Base-by-base conservation (phyloP, 1,284 basidiomycete species). In the Rhodotorula sp. region DNA sequence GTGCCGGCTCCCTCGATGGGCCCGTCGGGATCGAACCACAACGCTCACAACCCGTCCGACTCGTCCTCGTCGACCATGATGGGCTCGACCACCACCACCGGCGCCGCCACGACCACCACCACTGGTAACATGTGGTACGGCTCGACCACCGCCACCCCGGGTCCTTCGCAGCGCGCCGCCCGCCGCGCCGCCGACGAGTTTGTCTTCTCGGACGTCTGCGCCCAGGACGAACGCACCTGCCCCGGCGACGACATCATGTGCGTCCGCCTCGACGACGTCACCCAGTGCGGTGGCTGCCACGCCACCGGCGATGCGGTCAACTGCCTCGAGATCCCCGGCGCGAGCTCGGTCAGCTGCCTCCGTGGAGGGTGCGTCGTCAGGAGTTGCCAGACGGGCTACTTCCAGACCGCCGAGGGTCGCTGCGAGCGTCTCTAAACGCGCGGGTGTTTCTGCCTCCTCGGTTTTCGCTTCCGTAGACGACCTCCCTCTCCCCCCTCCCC, bases 221-320 rank as follows among this genome's bases (percentile, higher is more conserved):
- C 74, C 45, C 66, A 70, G 51, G 71, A 71, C 55, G 71, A 75
- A 61, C 69, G 74, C 48, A 69, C 66, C 18, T 75, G 74, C 74
- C 55, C 74, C 20, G 64, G 67, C 49, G 71, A 68, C 33, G 73
- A 73, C 63, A 69, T 68, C 65, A 60, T 65, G 62, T 75, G 74
- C 63, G 71, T 75, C 53, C 69, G 71, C n/a, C 67, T 73, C 44
- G 74, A 75, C 65, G 74, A 75, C 51, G 65, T 75, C 8, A 66
- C 67, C 46, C 63, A 75, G 69, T 75, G 74, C 67, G 74, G 74
- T 12, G 74, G 74, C 53, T 75, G 74, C 74, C 56, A 67, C 67
- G 24, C 64, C 12, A 44, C 51, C 15, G 65, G 67, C 46, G 67
- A 70, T 29, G 71, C 74, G n/a, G 30, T 51, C n/a, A 66, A 70